phyloP scores from a whole-genome alignment of 1,139 yeast genomes.

The Diutina neorugosa region DNA sequence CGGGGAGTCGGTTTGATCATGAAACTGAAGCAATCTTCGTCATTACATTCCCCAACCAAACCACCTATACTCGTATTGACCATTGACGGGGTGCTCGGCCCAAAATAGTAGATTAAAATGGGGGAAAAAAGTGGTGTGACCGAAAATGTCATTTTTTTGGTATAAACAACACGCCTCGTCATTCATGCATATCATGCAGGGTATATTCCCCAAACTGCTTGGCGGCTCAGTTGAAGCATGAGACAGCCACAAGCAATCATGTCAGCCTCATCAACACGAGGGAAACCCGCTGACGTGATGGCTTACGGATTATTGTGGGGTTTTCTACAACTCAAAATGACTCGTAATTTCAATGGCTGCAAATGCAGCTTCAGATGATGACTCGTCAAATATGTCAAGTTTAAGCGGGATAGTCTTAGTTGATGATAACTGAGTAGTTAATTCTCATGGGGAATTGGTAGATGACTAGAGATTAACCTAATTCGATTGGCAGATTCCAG shows the following conservation, averaged over 20 bases:
- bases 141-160: background rate
- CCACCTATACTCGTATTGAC: background rate
- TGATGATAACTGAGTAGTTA: background rate
- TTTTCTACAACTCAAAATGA: no score
- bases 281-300: background rate
- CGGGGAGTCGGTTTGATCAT: background rate
- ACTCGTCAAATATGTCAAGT: background rate
- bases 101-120: background rate
- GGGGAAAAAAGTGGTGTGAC: background rate
- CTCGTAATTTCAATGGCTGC: background rate
- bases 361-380: slow-evolving; percentile 1
- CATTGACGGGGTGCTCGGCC: background rate
- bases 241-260: background rate
- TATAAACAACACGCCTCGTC: background rate
- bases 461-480: background rate
- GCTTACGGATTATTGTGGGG: background rate
- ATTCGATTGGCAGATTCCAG: background rate
- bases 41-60: background rate
- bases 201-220: background rate
- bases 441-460: background rate
- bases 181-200: background rate
- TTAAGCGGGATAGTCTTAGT: background rate
- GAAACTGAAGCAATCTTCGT: background rate
- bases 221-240: background rate
- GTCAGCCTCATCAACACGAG: background rate